Evolutionary conservation across 805 yeast genomes (phyloP).

Genomic region (Kregervanrija delftensis): DNA sequence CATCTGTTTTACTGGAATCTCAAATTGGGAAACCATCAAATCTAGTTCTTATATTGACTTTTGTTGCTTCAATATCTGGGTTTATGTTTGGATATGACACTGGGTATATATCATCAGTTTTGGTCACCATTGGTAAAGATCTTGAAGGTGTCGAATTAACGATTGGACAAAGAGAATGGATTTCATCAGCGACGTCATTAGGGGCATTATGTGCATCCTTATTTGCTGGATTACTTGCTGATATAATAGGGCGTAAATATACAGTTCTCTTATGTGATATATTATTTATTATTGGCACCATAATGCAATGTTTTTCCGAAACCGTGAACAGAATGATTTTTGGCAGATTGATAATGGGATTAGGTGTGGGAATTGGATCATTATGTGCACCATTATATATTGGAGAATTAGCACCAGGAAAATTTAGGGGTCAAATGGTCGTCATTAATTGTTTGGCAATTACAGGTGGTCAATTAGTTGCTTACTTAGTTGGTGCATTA

Average conservation of each 20-base stretch:
- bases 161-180: conserved; percentile 41
- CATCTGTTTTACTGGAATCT: conserved; percentile 10
- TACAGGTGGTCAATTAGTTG: conserved; percentile 51
- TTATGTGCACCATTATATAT: conserved; percentile 48
- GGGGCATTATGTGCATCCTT: conserved; percentile 49
- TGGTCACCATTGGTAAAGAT: conserved; percentile 46
- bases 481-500: conserved; percentile 47
- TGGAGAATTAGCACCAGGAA: conserved; percentile 46
- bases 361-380: conserved; percentile 52
- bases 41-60: conserved; percentile 37
- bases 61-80: conserved; percentile 48
- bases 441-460: conserved; percentile 47
- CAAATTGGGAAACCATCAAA: conserved; percentile 28
- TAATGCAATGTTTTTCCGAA: conserved; percentile 37
- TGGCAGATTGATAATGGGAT: conserved; percentile 47
- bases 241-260: conserved; percentile 39
- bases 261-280: conserved; percentile 41
- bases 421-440: conserved; percentile 45
- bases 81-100: conserved; percentile 59
- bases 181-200: conserved; percentile 48
- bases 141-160: conserved; percentile 32
- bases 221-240: conserved; percentile 43
- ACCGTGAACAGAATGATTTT: conserved; percentile 43
- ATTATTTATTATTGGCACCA: conserved; percentile 42
- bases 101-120: conserved; percentile 51